Conservation (phyloP, 2,329 filamentous ascomycete species). For the Botrytis cinerea region DNA sequence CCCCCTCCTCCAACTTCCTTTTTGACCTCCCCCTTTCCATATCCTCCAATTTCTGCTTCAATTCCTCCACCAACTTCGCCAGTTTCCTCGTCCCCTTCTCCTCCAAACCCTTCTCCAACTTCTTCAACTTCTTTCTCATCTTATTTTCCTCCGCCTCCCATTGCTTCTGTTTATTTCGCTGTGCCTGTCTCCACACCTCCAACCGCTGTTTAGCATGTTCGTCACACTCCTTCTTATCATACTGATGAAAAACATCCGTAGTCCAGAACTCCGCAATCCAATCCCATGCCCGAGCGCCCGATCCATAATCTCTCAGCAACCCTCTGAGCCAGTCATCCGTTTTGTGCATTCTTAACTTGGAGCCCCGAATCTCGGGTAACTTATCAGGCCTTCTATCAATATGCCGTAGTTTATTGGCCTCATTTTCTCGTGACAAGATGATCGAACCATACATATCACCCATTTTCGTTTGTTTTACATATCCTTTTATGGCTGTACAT, state of each 20-base stretch:
- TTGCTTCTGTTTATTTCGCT: neutral
- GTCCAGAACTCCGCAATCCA: conserved; percentile 22
- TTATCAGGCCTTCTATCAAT: neutral
- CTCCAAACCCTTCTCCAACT: neutral
- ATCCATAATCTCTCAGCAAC: neutral
- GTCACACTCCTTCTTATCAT: conserved; percentile 5
- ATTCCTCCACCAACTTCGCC: neutral
- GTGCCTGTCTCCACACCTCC: neutral
- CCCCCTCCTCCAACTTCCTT: neutral
- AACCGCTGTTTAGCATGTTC: neutral
- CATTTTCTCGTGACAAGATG: neutral
- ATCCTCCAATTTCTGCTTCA: neutral
- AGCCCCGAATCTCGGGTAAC: neutral
- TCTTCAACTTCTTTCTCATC: neutral
- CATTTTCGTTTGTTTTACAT: neutral
- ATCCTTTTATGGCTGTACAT: conserved; percentile 15
- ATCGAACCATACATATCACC: neutral
- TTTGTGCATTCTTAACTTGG: neutral
- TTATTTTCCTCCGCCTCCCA: neutral
- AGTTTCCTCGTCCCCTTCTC: neutral
- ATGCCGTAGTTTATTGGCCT: conserved; percentile 7
- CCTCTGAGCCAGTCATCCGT: neutral
- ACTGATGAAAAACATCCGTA: conserved; percentile 16
- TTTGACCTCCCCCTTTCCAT: no score
- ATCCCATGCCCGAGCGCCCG: neutral